phyloP scores from a whole-genome alignment of 2,329 filamentous ascomycete genomes.

The Aspergillus fijiensis region DNA sequence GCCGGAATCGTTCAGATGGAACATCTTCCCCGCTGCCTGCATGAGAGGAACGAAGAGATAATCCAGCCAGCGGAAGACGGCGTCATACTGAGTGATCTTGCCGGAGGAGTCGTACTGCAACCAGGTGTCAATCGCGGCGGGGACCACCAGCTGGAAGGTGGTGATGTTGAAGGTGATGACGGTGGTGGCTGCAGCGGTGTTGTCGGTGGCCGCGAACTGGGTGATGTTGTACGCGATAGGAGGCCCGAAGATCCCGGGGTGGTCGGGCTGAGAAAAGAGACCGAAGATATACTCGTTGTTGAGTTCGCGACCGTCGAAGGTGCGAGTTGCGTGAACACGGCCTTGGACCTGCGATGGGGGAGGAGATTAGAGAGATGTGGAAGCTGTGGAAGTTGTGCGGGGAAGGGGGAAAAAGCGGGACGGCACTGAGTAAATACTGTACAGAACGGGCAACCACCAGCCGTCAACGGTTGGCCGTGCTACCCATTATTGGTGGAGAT shows the following conservation, averaged over 20 bases:
- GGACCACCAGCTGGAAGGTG: constrained; percentile 20
- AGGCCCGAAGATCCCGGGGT: constrained; percentile 22
- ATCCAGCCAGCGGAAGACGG: constrained; percentile 22
- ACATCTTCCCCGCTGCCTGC: constrained; percentile 13
- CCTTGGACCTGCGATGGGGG: constrained; percentile 23
- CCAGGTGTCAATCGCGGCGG: constrained; percentile 19
- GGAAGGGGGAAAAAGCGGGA: too few relatives aligned
- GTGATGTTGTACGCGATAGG: constrained; percentile 28
- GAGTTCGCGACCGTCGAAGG: constrained; percentile 26
- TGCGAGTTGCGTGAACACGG: constrained; percentile 28
- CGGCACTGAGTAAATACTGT: too few relatives aligned
- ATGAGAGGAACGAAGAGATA: constrained; percentile 12
- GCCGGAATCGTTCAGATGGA: constrained; percentile 17
- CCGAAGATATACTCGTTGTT: constrained; percentile 32
- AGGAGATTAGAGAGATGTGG: neutral
- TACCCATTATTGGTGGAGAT: neutral
- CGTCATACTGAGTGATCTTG: constrained; percentile 22
- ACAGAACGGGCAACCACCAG: too few relatives aligned
- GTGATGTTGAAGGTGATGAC: constrained; percentile 28
- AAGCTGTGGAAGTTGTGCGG: neutral
- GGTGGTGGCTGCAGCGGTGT: constrained; percentile 22
- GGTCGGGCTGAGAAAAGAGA: constrained; percentile 22
- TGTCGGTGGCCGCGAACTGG: constrained; percentile 25
- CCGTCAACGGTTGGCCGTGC: too few relatives aligned
- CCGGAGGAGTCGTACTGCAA: constrained; percentile 8